Evolutionary conservation across 495 filamentous ascomycete species (phyloP).

Genomic region (Friedmanniomyces simplex): DNA sequence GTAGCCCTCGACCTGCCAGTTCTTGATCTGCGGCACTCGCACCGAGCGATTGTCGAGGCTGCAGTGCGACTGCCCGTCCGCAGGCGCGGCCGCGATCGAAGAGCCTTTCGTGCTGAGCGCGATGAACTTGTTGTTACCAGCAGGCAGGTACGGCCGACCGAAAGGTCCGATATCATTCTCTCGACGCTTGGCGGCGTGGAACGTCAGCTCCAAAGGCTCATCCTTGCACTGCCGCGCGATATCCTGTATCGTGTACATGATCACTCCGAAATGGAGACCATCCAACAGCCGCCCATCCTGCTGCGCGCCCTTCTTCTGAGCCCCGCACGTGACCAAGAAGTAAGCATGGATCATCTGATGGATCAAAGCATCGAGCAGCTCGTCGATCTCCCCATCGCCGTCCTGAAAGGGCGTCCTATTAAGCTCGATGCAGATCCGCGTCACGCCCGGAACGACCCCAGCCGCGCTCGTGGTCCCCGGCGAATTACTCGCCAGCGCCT

Average conservation of each 20-base stretch:
- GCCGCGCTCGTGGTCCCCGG: conserved; percentile 10
- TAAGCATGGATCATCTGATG: conserved; percentile 26
- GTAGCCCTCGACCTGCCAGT: conserved; percentile 17
- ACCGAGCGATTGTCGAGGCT: conserved; percentile 11
- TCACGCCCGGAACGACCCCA: neutral
- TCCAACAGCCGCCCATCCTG: conserved; percentile 12
- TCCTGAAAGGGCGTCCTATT: conserved; percentile 11
- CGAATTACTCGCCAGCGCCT: neutral
- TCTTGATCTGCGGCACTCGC: conserved; percentile 2
- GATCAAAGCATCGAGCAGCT: conserved; percentile 12
- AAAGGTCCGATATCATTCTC: neutral
- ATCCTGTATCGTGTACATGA: conserved; percentile 14
- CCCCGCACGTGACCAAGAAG: conserved; percentile 20
- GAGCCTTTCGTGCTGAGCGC: neutral
- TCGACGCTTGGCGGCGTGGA: conserved; percentile 2
- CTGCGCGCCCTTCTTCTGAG: conserved; percentile 3
- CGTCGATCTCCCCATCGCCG: conserved; percentile 4
- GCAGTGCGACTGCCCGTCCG: conserved; percentile 14
- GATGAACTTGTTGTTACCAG: neutral
- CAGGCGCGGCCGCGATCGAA: neutral
- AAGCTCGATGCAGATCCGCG: conserved; percentile 15
- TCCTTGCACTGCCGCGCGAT: neutral
- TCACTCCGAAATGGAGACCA: conserved; percentile 18
- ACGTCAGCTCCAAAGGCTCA: conserved; percentile 4
- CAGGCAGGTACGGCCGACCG: neutral